Evolutionary conservation across 345 rosid genomes (phyloP).

Genomic region (Pelargonium nanum): DNA sequence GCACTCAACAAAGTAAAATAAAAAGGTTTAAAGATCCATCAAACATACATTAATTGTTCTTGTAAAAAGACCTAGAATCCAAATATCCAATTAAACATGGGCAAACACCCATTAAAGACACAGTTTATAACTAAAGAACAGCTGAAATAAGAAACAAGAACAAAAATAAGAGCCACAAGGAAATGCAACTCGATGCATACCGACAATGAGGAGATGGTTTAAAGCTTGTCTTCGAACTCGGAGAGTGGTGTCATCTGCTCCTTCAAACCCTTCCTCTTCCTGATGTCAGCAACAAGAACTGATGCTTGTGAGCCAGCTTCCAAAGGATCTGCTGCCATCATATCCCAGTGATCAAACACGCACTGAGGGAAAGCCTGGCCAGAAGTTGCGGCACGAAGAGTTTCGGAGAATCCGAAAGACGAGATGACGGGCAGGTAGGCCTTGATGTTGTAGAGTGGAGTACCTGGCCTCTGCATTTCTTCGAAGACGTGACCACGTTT

Average conservation of each 20-base stretch:
- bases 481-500: conserved; percentile 80
- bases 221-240: conserved; percentile 51
- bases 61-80: too few relatives aligned
- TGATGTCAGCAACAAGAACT: conserved; percentile 31
- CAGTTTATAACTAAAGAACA: too few relatives aligned
- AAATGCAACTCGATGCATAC: background rate
- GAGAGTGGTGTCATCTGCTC: conserved; percentile 56
- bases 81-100: background rate
- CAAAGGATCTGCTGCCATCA: conserved; percentile 46
- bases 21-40: too few relatives aligned
- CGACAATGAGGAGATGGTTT: background rate
- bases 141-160: background rate
- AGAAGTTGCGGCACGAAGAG: conserved; percentile 65
- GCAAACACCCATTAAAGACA: background rate
- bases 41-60: too few relatives aligned
- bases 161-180: background rate
- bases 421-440: conserved; percentile 70
- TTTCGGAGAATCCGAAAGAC: conserved; percentile 64
- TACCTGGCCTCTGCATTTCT: conserved; percentile 80
- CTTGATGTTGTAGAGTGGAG: conserved; percentile 75
- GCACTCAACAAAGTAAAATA: too few relatives aligned
- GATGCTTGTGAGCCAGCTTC: conserved; percentile 40
- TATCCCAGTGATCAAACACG: conserved; percentile 85
- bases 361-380: conserved; percentile 84
- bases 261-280: conserved; percentile 58